Base-by-base conservation (phyloP, 345 rosid species). In the Moricandia arvensis region DNA sequence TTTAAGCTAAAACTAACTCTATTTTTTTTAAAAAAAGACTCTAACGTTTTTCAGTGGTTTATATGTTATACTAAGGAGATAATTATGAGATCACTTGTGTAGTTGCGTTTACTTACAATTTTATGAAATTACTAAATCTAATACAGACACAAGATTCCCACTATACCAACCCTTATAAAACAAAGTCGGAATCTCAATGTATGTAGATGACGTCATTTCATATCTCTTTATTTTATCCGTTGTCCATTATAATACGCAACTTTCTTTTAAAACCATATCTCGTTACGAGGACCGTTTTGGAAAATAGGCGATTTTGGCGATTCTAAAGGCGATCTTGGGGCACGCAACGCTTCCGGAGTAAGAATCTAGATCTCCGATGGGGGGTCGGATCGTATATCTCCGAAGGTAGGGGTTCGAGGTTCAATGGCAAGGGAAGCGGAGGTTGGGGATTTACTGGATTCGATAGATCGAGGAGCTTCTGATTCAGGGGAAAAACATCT, bases 171-270 rank as follows among this genome's bases (percentile, higher is more conserved):
- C 70, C 24, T 8, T 8, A n/a, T 63, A 70, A 9, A 35, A 61
- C 58, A 70, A 55, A 70, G 51, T 54, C n/a, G 80, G 76, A 77
- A 77, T 77, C 76, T 71, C 35, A 26, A 63, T 41, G 30, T 8
- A 53, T 4, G 15, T 29, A 16, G 55, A 29, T 4, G 69, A 70
- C 80, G 66, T 77, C 80, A 64, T 64, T 34, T 60, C 53, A 55
- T 69, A 27, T 76, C 29, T 21, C 24, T 21, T 21, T 21, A 21
- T 21, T 21, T 21, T 21, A 21, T 21, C 24, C 2, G 24, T 21
- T 70, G 64, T 63, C 70, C 4, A 63, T 30, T 54, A 29, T 54
- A 9, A 30, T 29, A 68, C 79, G 69, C 51, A 61, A 61, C 69
- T 68, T 21, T 21, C 24, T 21, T 21, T 21, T 21, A 21, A 21